Evolutionary conservation across 2,329 filamentous ascomycete genomes (phyloP).

Genomic region (Fusarium lateritium): DNA sequence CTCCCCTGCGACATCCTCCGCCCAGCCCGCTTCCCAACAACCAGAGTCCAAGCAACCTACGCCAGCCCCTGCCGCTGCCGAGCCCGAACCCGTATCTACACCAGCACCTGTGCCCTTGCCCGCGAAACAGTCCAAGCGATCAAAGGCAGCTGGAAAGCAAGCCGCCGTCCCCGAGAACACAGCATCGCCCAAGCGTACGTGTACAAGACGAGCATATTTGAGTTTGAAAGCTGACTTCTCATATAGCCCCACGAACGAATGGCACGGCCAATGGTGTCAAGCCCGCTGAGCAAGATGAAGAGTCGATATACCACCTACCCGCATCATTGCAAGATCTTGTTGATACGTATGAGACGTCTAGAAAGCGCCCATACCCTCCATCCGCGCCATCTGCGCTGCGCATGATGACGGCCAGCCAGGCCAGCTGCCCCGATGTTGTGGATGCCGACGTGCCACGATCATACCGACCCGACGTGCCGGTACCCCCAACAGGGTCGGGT

Average conservation of each 20-base stretch:
- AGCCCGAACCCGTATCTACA: constrained; percentile 35
- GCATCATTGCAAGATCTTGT: constrained; percentile 90
- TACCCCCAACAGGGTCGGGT: constrained; percentile 80
- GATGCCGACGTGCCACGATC: constrained; percentile 88
- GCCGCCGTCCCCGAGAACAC: constrained; percentile 58
- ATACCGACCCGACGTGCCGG: constrained; percentile 87
- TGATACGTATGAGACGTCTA: constrained; percentile 89
- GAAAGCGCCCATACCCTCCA: constrained; percentile 74
- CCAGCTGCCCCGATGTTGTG: constrained; percentile 78
- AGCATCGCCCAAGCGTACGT: constrained; percentile 63
- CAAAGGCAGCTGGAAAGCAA: constrained; percentile 63
- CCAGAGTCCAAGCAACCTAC: constrained; percentile 55
- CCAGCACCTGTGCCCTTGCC: constrained; percentile 49
- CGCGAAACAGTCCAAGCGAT: constrained; percentile 55
- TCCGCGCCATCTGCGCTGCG: constrained; percentile 77
- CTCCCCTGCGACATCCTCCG: constrained; percentile 65
- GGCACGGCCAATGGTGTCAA: constrained; percentile 68
- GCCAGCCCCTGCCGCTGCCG: constrained; percentile 47
- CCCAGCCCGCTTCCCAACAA: constrained; percentile 62
- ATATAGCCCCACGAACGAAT: constrained; percentile 63
- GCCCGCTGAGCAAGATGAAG: constrained; percentile 68
- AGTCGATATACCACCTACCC: constrained; percentile 94
- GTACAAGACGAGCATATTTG: neutral
- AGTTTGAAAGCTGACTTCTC: constrained; percentile 22
- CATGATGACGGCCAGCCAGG: constrained; percentile 82